Percentiles rank a stretch among this genome's conserved stretches.
Conservation (phyloP, 1,284 basidiomycete genomes). For the Prillingera fragicola region DNA sequence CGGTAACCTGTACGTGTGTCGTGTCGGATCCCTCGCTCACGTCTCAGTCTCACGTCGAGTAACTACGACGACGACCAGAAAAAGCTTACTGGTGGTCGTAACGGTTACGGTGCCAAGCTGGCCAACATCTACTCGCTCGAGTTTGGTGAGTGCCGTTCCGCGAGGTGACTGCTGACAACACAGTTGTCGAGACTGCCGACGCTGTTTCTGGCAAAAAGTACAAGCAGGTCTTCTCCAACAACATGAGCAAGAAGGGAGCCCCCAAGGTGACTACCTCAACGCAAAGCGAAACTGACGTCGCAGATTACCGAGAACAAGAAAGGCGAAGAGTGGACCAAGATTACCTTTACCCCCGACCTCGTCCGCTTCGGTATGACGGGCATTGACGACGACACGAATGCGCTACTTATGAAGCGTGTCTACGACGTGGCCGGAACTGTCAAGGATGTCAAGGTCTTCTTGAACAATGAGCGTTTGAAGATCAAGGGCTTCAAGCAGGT, state of each 20-base stretch:
- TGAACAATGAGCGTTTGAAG: constrained; percentile 89
- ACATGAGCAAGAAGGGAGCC: constrained; percentile 83
- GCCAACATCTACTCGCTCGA: constrained; percentile 98
- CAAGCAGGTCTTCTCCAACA: constrained; percentile 88
- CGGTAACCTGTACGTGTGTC: constrained; percentile 62
- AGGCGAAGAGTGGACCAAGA: constrained; percentile 86
- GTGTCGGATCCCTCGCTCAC: constrained; percentile 10
- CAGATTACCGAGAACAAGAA: constrained; percentile 80
- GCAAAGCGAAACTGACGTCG: constrained; percentile 3
- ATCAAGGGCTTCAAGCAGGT: constrained; percentile 90
- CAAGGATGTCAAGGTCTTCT: constrained; percentile 85
- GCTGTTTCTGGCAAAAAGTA: constrained; percentile 83
- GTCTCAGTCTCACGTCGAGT: constrained; percentile 68
- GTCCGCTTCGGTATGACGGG: constrained; percentile 83
- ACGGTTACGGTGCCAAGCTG: constrained; percentile 97
- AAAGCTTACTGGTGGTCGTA: constrained; percentile 96
- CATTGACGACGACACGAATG: constrained; percentile 88
- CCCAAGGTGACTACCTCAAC: constrained; percentile 55
- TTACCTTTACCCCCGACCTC: constrained; percentile 92
- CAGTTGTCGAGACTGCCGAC: constrained; percentile 89
- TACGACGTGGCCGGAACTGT: constrained; percentile 97
- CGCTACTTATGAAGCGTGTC: constrained; percentile 88
- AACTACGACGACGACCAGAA: constrained; percentile 99
- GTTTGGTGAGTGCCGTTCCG: constrained; percentile 55
- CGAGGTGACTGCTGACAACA: constrained; percentile 2